Evolutionary conservation across 441 rosid species (phyloP).

Genomic region (Populus hybrid): DNA sequence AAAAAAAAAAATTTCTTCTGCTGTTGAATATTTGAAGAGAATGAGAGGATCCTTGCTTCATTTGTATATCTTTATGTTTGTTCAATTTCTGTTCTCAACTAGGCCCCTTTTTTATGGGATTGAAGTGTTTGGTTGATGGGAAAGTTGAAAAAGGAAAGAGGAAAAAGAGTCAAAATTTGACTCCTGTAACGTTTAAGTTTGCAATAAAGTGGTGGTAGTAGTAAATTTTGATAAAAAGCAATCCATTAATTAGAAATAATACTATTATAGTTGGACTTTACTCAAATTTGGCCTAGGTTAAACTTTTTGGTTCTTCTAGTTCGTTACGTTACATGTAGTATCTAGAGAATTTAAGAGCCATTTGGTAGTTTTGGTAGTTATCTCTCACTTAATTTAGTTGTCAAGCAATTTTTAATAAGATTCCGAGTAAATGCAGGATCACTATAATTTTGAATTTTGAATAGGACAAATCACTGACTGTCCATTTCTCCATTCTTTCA

Average conservation of each 20-base stretch:
- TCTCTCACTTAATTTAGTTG: background rate
- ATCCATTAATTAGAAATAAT: background rate
- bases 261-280: background rate
- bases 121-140: conserved; percentile 4
- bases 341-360: background rate
- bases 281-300: background rate
- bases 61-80: conserved; percentile 26
- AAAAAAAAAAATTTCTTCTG: conserved; percentile 26
- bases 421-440: background rate
- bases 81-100: background rate
- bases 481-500: background rate
- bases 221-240: background rate
- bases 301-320: background rate
- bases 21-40: conserved; percentile 37
- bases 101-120: background rate
- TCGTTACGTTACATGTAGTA: background rate
- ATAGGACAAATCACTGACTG: background rate
- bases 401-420: background rate
- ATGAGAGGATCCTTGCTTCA: conserved; percentile 33
- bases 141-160: background rate
- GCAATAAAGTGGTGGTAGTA: background rate
- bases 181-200: background rate
- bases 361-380: background rate
- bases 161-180: background rate
- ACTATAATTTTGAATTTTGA: background rate